Evolutionary conservation across 805 yeast genomes (phyloP).

Genomic region (Candida hungchunana): DNA sequence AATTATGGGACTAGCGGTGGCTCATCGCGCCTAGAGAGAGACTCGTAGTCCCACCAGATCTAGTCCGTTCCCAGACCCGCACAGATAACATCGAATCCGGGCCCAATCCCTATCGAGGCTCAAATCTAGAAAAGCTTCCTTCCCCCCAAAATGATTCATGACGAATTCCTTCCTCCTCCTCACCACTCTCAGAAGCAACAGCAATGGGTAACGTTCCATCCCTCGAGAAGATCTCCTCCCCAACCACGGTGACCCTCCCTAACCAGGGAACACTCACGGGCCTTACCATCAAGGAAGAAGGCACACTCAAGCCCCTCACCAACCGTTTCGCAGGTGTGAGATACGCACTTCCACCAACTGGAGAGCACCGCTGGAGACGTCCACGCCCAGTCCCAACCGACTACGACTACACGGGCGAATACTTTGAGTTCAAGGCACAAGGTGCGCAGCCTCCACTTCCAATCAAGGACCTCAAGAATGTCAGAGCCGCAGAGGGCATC

Average conservation of each 20-base stretch:
- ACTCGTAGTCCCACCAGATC: too few species aligned
- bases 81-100: background rate
- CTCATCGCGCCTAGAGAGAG: too few species aligned
- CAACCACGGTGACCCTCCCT: slow-evolving; percentile 9
- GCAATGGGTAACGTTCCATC: slow-evolving; percentile 14
- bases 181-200: background rate
- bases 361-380: slow-evolving; percentile 31
- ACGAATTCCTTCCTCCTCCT: too few species aligned
- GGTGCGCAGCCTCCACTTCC: slow-evolving; percentile 12
- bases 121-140: background rate
- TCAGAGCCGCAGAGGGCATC: slow-evolving; percentile 8
- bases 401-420: slow-evolving; percentile 37
- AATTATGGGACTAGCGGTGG: background rate
- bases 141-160: too few species aligned
- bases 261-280: slow-evolving; percentile 11
- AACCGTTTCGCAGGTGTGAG: slow-evolving; percentile 13
- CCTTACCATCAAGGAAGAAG: slow-evolving; percentile 14
- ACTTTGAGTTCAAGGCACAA: slow-evolving; percentile 24
- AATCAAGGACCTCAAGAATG: slow-evolving; percentile 12
- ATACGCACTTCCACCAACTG: slow-evolving; percentile 32
- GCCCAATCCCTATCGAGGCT: background rate
- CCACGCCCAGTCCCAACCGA: slow-evolving; percentile 31
- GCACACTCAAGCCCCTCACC: slow-evolving; percentile 8
- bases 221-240: slow-evolving; percentile 11
- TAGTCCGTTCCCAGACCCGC: too few species aligned